Evolutionary conservation across 2,329 filamentous ascomycete species (phyloP), one percentile per base, ranked within the genome.

Genomic region (Trichoderma sp.): DNA sequence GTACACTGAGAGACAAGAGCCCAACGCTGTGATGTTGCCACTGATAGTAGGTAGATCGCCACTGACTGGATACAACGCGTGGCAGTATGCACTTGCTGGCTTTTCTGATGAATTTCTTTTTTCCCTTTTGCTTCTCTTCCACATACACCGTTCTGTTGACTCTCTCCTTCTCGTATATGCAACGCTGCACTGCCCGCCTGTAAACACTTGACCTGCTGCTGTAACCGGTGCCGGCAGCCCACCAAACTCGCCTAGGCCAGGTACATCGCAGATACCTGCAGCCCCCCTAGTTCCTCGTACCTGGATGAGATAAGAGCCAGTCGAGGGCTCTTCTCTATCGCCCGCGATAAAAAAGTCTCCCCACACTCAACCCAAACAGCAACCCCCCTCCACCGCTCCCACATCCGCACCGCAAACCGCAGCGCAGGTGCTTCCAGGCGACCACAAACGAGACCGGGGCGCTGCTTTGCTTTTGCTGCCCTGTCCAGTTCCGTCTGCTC

Each of bases 341-440:
- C 56, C 33, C 53, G 52, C 58, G 40, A 43, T 43, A 52, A 63
- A 60, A 49, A 57, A 43, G 58, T 27, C 59, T 65, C 60, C 60
- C 52, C 67, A 68, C 65, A 61, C 37, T 55, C 16, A 68, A 43
- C 65, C 65, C 24, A 37, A 59, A 21, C 64, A 49, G 47, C 37
- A 43, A 31, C 59, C 57, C 65, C 64, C 65, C 65, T 68, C 65
- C 65, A 68, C 56, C 56, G 65, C 65, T 68, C 65, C 47, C 65
- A 60, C 65, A 66, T 61, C 57, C 40, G 40, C 65, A 68, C 57
- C 53, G 65, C 65, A 61, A 61, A 53, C 60, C 57, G 65, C 65
- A 52, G 47, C 47, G 19, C 47, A 49, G 47, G 47, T 49, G 43
- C 24, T 21, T 43, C 65, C 47, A 68, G 64, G 64, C 64, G 61